phyloP scores from a whole-genome alignment of 1,139 yeast genomes.

The Blastobotrys serpentis region DNA sequence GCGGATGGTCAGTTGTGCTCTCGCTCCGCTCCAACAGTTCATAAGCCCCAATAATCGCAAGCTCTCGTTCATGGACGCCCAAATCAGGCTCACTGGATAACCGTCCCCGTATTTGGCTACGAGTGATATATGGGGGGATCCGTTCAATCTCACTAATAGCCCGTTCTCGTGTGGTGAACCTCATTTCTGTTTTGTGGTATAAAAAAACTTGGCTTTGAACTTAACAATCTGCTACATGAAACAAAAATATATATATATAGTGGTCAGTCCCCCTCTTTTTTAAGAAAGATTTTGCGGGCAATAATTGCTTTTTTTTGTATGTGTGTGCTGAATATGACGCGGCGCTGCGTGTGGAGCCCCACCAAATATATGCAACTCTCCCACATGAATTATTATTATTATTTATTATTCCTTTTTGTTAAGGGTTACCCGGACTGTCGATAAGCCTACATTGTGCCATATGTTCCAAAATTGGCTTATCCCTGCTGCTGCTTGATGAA shows the following conservation, averaged over 20 bases:
- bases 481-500: not conserved
- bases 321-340: too few relatives aligned
- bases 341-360: not conserved
- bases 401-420: too few relatives aligned
- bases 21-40: slow-evolving; percentile 5
- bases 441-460: not conserved
- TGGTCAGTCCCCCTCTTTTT: not conserved
- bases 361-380: too few relatives aligned
- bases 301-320: slow-evolving; percentile 1
- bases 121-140: slow-evolving; percentile 3
- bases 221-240: too few relatives aligned
- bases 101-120: slow-evolving; percentile 3
- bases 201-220: too few relatives aligned
- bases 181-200: too few relatives aligned
- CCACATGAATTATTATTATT: too few relatives aligned
- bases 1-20: slow-evolving; percentile 21
- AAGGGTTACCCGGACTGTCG: not conserved
- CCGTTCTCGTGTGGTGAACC: slow-evolving; percentile 6
- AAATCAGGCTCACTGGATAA: slow-evolving; percentile 7
- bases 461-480: slow-evolving; percentile 6
- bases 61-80: slow-evolving; percentile 1
- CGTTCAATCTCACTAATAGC: slow-evolving; percentile 5
- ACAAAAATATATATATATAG: not conserved
- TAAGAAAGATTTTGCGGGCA: not conserved
- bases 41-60: slow-evolving; percentile 1